Evolutionary conservation across 352 stramenopile genomes (phyloP).

Genomic region (Phytopythium kandeliae): DNA sequence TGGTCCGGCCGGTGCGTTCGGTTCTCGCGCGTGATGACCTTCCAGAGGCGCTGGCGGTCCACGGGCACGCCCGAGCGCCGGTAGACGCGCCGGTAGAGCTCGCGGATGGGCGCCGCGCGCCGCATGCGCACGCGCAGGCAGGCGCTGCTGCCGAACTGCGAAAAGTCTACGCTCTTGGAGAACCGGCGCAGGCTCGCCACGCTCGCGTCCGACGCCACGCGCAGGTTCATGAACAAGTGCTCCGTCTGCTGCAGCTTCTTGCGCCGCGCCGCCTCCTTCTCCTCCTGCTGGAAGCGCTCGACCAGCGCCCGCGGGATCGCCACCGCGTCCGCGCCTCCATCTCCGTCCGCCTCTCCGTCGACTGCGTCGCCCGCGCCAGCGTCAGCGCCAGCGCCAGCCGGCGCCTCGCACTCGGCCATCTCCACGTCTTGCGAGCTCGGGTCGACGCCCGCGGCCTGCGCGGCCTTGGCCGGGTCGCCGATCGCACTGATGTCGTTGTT

Average conservation of each 20-base stretch:
- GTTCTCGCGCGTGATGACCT: slow-evolving; percentile 83
- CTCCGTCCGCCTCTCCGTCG: no score
- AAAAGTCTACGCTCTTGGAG: slow-evolving; percentile 78
- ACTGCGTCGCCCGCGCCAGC: slow-evolving; percentile 44
- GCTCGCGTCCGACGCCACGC: slow-evolving; percentile 71
- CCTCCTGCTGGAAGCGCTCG: slow-evolving; percentile 72
- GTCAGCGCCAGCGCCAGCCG: slow-evolving; percentile 19
- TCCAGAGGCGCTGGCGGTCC: slow-evolving; percentile 68
- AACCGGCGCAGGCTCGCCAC: slow-evolving; percentile 61
- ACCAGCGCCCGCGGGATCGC: slow-evolving; percentile 49
- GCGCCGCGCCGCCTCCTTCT: slow-evolving; percentile 51
- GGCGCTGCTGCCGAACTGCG: slow-evolving; percentile 58
- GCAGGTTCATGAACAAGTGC: slow-evolving; percentile 76
- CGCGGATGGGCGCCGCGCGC: slow-evolving; percentile 39
- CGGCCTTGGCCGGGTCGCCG: slow-evolving; percentile 4
- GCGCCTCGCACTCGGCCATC: slow-evolving; percentile 4
- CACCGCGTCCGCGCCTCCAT: slow-evolving; percentile 25
- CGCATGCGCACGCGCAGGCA: slow-evolving; percentile 64
- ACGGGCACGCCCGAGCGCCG: slow-evolving; percentile 61
- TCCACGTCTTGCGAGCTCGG: slow-evolving; percentile 9
- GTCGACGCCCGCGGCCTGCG: background rate
- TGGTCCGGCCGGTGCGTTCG: slow-evolving; percentile 70
- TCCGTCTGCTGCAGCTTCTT: slow-evolving; percentile 82
- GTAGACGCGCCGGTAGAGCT: slow-evolving; percentile 66
- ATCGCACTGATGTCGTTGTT: slow-evolving; percentile 66